phyloP scores from a whole-genome alignment of 345 rosid species.

The Cardamine occulta region DNA sequence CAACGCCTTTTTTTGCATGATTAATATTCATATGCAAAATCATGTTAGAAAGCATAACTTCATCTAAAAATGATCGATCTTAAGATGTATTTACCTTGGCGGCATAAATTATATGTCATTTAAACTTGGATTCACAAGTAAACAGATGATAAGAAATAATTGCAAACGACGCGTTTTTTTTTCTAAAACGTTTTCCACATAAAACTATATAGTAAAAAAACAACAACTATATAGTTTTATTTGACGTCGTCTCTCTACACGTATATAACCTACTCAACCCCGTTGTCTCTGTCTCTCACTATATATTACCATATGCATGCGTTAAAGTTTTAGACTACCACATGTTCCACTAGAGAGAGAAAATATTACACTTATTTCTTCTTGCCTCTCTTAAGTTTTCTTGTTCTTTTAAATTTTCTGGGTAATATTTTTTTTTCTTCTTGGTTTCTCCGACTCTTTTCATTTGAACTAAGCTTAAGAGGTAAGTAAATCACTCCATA shows the following conservation, averaged over 20 bases:
- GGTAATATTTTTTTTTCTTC: not conserved
- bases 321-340: conserved; percentile 13
- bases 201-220: not conserved
- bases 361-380: not conserved
- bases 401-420: conserved; percentile 6
- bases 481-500: conserved; percentile 27
- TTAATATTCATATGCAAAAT: not conserved
- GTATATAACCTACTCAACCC: not conserved
- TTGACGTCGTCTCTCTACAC: not conserved
- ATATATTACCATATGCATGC: conserved; percentile 14
- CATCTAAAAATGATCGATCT: not conserved
- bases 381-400: conserved; percentile 12
- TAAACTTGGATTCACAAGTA: not conserved
- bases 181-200: conserved; percentile 7
- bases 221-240: too few species aligned
- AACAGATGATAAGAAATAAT: not conserved
- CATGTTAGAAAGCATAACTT: not conserved
- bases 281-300: not conserved
- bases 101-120: not conserved
- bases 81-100: not conserved
- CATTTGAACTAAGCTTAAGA: conserved; percentile 17
- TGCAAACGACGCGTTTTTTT: conserved; percentile 6
- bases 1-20: not conserved
- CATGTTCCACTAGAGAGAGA: conserved; percentile 2
- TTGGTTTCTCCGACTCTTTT: conserved; percentile 36